Conservation (phyloP, 495 filamentous ascomycete genomes). For the Penicillium coprophilum region DNA sequence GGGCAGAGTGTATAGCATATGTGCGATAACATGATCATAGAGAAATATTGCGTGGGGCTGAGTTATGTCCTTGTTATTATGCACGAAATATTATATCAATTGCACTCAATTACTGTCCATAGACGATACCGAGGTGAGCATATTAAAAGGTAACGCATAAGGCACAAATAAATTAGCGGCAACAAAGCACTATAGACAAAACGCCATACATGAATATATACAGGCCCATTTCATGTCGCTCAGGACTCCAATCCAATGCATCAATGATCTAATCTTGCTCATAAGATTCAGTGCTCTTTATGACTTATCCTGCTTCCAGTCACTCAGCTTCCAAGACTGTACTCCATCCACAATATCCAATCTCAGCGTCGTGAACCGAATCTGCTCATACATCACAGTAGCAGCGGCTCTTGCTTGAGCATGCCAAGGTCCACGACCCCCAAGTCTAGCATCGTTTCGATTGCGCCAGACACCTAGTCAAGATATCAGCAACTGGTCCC, state of each 20-base stretch:
- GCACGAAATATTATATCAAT: too few species aligned
- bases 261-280: neutral
- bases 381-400: slow-evolving; percentile 50
- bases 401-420: slow-evolving; percentile 39
- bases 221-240: neutral
- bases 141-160: too few species aligned
- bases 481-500: neutral
- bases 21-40: too few species aligned
- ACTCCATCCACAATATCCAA: slow-evolving; percentile 59
- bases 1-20: too few species aligned
- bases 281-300: neutral
- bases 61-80: too few species aligned
- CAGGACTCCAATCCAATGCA: neutral
- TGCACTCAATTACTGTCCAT: too few species aligned
- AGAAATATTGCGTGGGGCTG: too few species aligned
- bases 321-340: slow-evolving; percentile 55
- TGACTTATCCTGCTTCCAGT: slow-evolving; percentile 48
- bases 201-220: neutral
- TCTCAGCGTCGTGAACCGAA: slow-evolving; percentile 58
- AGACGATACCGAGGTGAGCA: too few species aligned
- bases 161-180: too few species aligned
- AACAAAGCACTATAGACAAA: neutral
- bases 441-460: slow-evolving; percentile 65
- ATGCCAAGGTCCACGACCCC: slow-evolving; percentile 61
- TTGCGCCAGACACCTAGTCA: slow-evolving; percentile 63